phyloP scores from a whole-genome alignment of 2,329 filamentous ascomycete genomes.

The Fusarium sp. region DNA sequence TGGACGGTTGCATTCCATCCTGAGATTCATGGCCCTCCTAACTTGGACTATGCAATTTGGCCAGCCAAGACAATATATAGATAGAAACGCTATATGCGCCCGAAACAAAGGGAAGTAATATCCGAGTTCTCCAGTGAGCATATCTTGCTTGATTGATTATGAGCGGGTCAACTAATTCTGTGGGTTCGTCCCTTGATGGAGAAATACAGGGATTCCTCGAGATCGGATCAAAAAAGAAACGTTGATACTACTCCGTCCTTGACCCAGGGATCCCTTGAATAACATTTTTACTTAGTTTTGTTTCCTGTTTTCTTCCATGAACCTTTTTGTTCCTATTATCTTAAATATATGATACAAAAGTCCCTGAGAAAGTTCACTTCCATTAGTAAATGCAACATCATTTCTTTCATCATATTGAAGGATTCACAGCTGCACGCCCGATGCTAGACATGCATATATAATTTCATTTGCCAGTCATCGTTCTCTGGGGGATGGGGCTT shows the following conservation, averaged over 20 bases:
- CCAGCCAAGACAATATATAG: conserved; percentile 3
- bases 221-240: conserved; percentile 10
- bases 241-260: conserved; percentile 1
- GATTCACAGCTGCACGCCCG: conserved; percentile 11
- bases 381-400: conserved; percentile 2
- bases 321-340: not conserved
- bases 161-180: conserved; percentile 1
- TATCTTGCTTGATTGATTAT: conserved; percentile 12
- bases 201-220: conserved; percentile 11
- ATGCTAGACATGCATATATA: conserved; percentile 32
- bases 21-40: conserved; percentile 1
- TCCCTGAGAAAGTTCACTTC: not conserved
- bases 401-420: conserved; percentile 2
- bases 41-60: not conserved
- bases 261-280: conserved; percentile 5
- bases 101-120: conserved; percentile 6
- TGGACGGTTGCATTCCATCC: conserved; percentile 19
- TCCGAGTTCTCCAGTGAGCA: conserved; percentile 1
- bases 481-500: conserved; percentile 10
- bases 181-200: not conserved
- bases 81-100: not conserved
- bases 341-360: not conserved
- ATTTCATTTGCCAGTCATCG: conserved; percentile 9
- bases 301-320: not conserved
- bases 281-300: not conserved